Percentiles rank a stretch among this genome's conserved stretches.
Evolutionary conservation across 1,139 yeast species (phyloP).

Genomic region (Pichia sp.): DNA sequence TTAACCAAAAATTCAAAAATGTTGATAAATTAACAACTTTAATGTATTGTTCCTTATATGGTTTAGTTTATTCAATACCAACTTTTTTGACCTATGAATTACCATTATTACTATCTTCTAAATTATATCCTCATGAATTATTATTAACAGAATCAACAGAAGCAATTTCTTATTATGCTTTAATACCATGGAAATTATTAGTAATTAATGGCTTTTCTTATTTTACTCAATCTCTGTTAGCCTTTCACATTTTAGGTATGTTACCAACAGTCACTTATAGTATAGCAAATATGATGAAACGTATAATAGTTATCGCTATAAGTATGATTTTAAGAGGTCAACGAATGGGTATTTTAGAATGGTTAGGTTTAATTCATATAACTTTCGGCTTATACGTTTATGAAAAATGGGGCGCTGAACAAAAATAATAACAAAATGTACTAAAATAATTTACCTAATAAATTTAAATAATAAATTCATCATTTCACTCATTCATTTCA

Average conservation of each 20-base stretch:
- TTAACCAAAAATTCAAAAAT: neutral
- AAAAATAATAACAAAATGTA: neutral
- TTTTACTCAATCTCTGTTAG: conserved; percentile 76
- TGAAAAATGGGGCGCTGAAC: conserved; percentile 59
- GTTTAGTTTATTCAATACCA: conserved; percentile 72
- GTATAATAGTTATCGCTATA: conserved; percentile 76
- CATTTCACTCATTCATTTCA: neutral
- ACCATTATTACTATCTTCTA: conserved; percentile 15
- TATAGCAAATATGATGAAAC: conserved; percentile 79
- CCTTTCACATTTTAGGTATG: conserved; percentile 80
- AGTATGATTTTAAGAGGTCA: conserved; percentile 78
- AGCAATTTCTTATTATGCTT: conserved; percentile 14
- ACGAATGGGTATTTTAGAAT: conserved; percentile 51
- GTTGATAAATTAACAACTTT: conserved; percentile 73
- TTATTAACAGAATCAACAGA: conserved; percentile 26
- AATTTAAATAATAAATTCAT: neutral
- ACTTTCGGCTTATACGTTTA: conserved; percentile 40
- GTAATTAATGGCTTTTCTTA: conserved; percentile 65
- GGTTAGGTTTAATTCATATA: conserved; percentile 47
- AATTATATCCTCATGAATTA: conserved; percentile 15
- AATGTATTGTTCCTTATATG: conserved; percentile 75
- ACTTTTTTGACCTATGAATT: conserved; percentile 67
- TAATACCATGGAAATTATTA: conserved; percentile 31
- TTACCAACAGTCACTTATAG: conserved; percentile 86
- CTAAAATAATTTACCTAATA: neutral